Base-by-base conservation (phyloP, 352 stramenopile genomes). In the Phytophthora quininea region DNA sequence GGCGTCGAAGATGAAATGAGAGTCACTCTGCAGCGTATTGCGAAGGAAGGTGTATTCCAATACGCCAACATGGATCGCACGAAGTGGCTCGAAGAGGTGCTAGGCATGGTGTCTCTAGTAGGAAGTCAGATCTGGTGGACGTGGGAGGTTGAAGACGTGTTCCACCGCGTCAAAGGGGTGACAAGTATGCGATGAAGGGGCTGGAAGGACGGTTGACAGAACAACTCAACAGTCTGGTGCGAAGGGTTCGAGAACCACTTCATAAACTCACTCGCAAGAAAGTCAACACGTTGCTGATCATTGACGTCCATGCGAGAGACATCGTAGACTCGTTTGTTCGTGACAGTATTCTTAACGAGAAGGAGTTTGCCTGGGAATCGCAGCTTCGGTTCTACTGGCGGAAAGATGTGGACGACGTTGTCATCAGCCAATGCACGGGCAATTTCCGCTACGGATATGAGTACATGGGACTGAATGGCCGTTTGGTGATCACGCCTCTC, bases 121-220 rank as follows among this genome's bases (percentile, higher is more conserved):
- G 95, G 93, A 24, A 97, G 85, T 63, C 95, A 98, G 63, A 97
- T 98, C 43, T 97, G 91, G 92, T 98, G 92, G 92, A 98, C 92
- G 0, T 97, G 92, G 91, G 88, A 98, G 51, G 93, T 98, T 38
- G 93, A 98, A 57, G 93, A 98, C 54, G 90, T 96, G 5, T 98
- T 98, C 46, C 77, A 87, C 19, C 84, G 86, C 8, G 93, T 97
- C 33, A 93, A 92, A 60, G 72, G 66, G 93, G 93, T 6, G 95
- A 97, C 68, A 98, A 98, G 66, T 97, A 98, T 57, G 95, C 92
- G 2, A 97, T 98, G 86, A 98, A 98, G 64, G 88, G 96, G 29
- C 78, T 98, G 3, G 92, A 97, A 64, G 69, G 75, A 24, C 96
- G 97, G 67, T 77, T 98, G 14, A 98, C 92, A 2, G 76, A 68